Conservation (phyloP, 106 monocot species). For the Allium fistulosum region DNA sequence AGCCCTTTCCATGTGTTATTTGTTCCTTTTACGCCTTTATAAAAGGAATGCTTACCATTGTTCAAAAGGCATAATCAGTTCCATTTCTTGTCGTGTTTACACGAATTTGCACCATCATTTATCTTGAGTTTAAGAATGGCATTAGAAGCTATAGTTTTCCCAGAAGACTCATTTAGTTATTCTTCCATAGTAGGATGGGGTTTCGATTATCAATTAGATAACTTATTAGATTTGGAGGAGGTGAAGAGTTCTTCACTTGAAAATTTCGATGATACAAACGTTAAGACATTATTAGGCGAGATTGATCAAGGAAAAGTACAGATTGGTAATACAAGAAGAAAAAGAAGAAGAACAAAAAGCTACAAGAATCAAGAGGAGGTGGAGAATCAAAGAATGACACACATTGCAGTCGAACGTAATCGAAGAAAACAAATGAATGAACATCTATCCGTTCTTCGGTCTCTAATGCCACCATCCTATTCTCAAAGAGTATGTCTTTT, state of each 20-base stretch:
- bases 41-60: too few relatives aligned
- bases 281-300: neutral
- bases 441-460: conserved; percentile 36
- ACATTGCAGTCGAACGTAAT: conserved; percentile 65
- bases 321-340: conserved; percentile 9
- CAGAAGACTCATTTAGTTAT: conserved; percentile 6
- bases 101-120: neutral
- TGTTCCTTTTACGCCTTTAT: too few relatives aligned
- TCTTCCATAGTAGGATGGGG: neutral
- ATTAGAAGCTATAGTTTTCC: conserved; percentile 20
- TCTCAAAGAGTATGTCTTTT: conserved; percentile 30
- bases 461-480: conserved; percentile 52
- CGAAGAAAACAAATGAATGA: conserved; percentile 61
- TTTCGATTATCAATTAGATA: neutral
- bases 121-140: conserved; percentile 3
- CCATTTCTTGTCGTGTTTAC: neutral
- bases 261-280: neutral
- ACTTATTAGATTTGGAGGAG: neutral
- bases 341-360: conserved; percentile 18
- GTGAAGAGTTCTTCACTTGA: neutral
- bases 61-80: neutral
- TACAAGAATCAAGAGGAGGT: conserved; percentile 49
- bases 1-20: too few relatives aligned
- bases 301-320: neutral
- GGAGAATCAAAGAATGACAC: conserved; percentile 63